Base-by-base conservation (phyloP, 169 alveolate species). In the Toxoplasma gondii region DNA sequence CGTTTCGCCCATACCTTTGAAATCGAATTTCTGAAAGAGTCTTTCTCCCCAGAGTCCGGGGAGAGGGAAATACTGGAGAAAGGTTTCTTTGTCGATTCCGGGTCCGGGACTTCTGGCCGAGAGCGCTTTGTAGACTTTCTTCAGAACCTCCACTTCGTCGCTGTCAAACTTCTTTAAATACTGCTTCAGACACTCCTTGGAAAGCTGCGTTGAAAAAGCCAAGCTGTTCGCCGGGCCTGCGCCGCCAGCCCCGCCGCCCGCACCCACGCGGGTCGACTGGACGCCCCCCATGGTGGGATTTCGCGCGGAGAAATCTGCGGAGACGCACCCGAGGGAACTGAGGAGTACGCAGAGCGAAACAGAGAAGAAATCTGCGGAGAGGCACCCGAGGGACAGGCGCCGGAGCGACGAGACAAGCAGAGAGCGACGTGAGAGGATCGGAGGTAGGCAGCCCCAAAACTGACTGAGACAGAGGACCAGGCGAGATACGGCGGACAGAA, bases 21-120 rank as follows among this genome's bases (percentile, higher is more conserved):
- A 94, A 87, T 97, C 97, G 92, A 97, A 97, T 54, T 96, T 93
- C 39, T 96, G 96, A 78, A 97, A 97, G 44, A 97, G 94, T 53
- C 98, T 97, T 93, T 97, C 98, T 10, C 98, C 98, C 98, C 98
- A 97, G 29, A 97, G 96, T 9, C 98, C 98, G 0, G 98, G 98
- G 19, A 97, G 94, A 34, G 97, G 97, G 92, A 97, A 97, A 94
- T 97, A 97, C 93, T 97, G 98, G 44, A 97, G 96, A 80, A 97
- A 97, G 1, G 98, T 97, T 81, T 96, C 98, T 95, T 97, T 97
- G 96, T 97, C 98, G 38, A 97, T 97, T 27, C 98, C 98, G 31
- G 81, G 88, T 24, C 78, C 91, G n/a, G 88, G 90, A 45, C 97
- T 95, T n/a, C 98, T 83, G 58, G 97, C 95, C 36, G 98, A 96